phyloP scores from a whole-genome alignment of 176 grass and related monocot genomes.

The Carex scoparia region DNA sequence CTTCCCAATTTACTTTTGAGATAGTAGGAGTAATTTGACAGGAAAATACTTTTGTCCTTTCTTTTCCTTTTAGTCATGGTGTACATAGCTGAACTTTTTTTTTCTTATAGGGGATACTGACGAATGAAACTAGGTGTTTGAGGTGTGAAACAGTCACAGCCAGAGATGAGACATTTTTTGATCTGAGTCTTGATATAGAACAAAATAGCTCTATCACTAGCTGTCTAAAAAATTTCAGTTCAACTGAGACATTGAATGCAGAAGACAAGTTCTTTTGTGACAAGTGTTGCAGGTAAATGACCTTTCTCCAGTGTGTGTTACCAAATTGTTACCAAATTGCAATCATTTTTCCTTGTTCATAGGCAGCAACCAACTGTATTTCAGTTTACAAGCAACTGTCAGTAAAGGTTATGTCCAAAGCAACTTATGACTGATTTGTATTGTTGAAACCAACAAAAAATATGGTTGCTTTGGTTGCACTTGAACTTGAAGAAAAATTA shows the following conservation, averaged over 20 bases:
- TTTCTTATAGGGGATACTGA: constrained; percentile 76
- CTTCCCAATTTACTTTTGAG: not conserved
- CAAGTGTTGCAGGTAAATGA: constrained; percentile 85
- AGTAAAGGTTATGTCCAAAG: not conserved
- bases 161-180: constrained; percentile 99
- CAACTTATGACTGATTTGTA: not conserved
- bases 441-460: not conserved
- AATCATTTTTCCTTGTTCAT: not conserved
- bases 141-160: constrained; percentile 97
- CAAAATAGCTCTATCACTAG: constrained; percentile 98
- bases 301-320: not conserved
- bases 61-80: constrained; percentile 13
- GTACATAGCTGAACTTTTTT: constrained; percentile 5
- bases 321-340: not conserved
- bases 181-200: constrained; percentile 92
- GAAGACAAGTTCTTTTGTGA: constrained; percentile 99
- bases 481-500: not conserved
- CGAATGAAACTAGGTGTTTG: constrained; percentile 93
- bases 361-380: not conserved
- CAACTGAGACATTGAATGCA: constrained; percentile 91
- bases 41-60: constrained; percentile 1
- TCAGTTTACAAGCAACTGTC: not conserved
- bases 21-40: not conserved
- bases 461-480: not conserved
- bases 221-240: constrained; percentile 99